phyloP scores from a whole-genome alignment of 2,329 filamentous ascomycete genomes.

The Fusarium sp. region DNA sequence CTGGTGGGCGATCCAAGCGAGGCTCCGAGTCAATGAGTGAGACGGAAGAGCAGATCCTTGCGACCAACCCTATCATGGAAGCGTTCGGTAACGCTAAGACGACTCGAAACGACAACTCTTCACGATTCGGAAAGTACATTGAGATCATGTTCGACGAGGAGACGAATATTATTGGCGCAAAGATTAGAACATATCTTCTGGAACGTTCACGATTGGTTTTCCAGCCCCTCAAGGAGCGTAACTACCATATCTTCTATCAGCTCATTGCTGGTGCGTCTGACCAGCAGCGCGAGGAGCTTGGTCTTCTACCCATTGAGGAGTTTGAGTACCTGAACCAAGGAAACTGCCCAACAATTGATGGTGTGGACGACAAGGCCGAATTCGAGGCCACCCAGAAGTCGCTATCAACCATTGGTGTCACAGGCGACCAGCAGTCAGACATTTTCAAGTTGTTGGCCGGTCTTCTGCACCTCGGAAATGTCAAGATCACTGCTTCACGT shows the following conservation, averaged over 20 bases:
- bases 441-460: slow-evolving; percentile 94
- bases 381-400: slow-evolving; percentile 90
- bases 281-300: slow-evolving; percentile 81
- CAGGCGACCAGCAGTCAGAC: slow-evolving; percentile 76
- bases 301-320: slow-evolving; percentile 84
- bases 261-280: slow-evolving; percentile 92
- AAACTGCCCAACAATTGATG: slow-evolving; percentile 88
- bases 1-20: slow-evolving; percentile 79
- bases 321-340: slow-evolving; percentile 98
- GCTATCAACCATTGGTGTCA: slow-evolving; percentile 87
- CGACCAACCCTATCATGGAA: slow-evolving; percentile 99
- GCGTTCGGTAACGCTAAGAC: slow-evolving; percentile 99
- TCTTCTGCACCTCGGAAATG: slow-evolving; percentile 92
- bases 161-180: slow-evolving; percentile 96
- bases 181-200: slow-evolving; percentile 94
- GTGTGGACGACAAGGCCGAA: slow-evolving; percentile 94
- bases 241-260: slow-evolving; percentile 99
- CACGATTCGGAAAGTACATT: slow-evolving; percentile 98
- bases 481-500: slow-evolving; percentile 92
- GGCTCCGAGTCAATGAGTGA: slow-evolving; percentile 90
- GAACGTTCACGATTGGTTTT: slow-evolving; percentile 97
- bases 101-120: slow-evolving; percentile 99
- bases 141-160: slow-evolving; percentile 98
- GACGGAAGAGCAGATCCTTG: slow-evolving; percentile 97
- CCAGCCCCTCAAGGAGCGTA: slow-evolving; percentile 95